Conservation (phyloP, 495 filamentous ascomycete species). For the Bathelium albidoporum region DNA sequence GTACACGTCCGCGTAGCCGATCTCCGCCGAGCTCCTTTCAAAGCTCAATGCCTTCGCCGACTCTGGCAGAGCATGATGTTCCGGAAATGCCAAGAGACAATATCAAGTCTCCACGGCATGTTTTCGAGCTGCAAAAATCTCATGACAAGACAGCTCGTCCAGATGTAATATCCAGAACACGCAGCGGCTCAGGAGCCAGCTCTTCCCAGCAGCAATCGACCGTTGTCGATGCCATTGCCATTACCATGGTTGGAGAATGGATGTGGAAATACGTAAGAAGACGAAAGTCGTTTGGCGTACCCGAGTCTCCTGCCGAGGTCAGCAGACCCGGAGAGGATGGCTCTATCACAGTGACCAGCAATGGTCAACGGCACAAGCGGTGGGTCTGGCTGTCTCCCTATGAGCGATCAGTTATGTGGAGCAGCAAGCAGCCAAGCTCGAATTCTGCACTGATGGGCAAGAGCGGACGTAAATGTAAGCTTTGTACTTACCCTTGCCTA, state of each 20-base stretch:
- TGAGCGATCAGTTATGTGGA: constrained; percentile 94
- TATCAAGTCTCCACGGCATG: constrained; percentile 47
- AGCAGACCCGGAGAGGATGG: constrained; percentile 38
- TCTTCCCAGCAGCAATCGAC: constrained; percentile 42
- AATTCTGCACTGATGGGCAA: constrained; percentile 86
- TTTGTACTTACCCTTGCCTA: not conserved
- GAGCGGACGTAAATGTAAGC: constrained; percentile 88
- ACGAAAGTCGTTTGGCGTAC: constrained; percentile 81
- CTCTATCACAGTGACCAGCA: constrained; percentile 44
- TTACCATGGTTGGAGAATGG: constrained; percentile 99
- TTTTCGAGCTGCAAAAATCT: constrained; percentile 3
- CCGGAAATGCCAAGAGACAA: constrained; percentile 67
- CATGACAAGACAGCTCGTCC: not conserved
- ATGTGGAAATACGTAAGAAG: constrained; percentile 98
- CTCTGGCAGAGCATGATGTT: constrained; percentile 43
- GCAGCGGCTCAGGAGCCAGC: constrained; percentile 46
- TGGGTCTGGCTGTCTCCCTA: constrained; percentile 99
- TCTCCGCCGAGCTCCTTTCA: constrained; percentile 20
- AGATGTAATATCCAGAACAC: constrained; percentile 17
- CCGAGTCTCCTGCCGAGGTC: constrained; percentile 50
- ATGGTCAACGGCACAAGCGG: constrained; percentile 72
- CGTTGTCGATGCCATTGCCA: constrained; percentile 95
- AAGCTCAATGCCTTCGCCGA: constrained; percentile 2
- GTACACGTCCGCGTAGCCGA: constrained; percentile 18
- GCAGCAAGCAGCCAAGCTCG: constrained; percentile 88